Evolutionary conservation across 352 stramenopile species (phyloP), one percentile per base, ranked within the genome.

Genomic region (Phytophthora crassamura): DNA sequence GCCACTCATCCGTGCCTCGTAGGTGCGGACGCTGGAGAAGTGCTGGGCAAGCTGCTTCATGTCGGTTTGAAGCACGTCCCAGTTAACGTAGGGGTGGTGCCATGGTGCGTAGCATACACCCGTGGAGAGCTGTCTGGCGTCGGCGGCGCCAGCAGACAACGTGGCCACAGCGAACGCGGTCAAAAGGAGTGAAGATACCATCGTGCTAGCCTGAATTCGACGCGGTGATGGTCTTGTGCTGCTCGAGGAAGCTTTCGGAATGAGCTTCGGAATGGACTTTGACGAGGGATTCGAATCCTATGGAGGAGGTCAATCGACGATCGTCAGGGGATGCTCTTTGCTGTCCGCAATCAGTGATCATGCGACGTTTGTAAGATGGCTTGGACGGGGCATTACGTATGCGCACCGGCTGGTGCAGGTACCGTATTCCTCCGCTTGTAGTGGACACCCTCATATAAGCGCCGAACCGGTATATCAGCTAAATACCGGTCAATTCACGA

Each of bases 51-150:
- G 52, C 41, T 73, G 62, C 9, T 38, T 28, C 20, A 80, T 67
- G 55, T 80, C 72, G 42, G 58, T 67, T 38, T 57, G 42, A 14
- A 80, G 46, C 3, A 80, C 55, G 22, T 73, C 62, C 14, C 51
- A 20, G 32, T 53, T 64, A n/a, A 84, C 75, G 20, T 35, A 49
- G 7, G 18, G 16, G 67, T 86, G 78, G 67, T 86, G 78, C 78
- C 78, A 87, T 38, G 78, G 70, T 36, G 63, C 70, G 74, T 87
- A 87, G 78, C 75, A 85, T 5, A 85, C 64, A 41, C 78, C 75
- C 1, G 52, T 45, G 15, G 35, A 39, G 10, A 58, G 36, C 9
- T 32, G 35, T n/a, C n/a, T 28, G 34, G 48, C 48, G 3, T 58
- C 50, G 28, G 50, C 15, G 8, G 10, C 16, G 12, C 35, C 16